Conservation (phyloP, 2,329 filamentous ascomycete species). For the Trichoderma sp. region DNA sequence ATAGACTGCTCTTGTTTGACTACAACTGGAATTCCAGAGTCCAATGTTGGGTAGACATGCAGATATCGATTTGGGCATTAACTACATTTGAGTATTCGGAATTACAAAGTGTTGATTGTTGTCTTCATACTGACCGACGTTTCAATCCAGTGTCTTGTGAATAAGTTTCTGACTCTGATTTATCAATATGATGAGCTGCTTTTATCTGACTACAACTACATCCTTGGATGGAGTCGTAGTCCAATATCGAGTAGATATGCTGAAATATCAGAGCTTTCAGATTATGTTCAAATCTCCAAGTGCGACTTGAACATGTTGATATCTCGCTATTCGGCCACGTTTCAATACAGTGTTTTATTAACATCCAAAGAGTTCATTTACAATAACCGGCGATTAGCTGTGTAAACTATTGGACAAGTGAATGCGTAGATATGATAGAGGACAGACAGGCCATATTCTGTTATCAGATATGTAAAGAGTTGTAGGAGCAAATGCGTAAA, state of each 20-base stretch:
- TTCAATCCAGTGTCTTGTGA: background rate
- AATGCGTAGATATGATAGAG: background rate
- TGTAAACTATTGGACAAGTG: background rate
- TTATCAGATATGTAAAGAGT: background rate
- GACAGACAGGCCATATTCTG: background rate
- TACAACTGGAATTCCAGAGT: background rate
- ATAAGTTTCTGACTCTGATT: background rate
- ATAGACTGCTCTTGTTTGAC: background rate
- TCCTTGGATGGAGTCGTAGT: no score
- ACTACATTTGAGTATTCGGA: background rate
- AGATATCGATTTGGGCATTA: background rate
- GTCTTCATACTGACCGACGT: background rate
- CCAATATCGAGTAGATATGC: rapidly evolving
- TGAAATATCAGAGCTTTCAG: background rate
- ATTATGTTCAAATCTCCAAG: no score
- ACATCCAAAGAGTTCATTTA: background rate
- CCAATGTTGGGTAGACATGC: no score
- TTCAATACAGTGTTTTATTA: background rate
- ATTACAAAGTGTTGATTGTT: background rate
- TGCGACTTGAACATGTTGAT: background rate
- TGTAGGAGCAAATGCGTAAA: background rate
- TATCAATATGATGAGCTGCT: background rate
- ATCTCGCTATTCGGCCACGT: background rate
- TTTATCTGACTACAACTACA: no score
- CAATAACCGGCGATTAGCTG: background rate